phyloP scores from a whole-genome alignment of 371 early-diverging fungal genomes.

The Homolaphlyctis polyrhiza region DNA sequence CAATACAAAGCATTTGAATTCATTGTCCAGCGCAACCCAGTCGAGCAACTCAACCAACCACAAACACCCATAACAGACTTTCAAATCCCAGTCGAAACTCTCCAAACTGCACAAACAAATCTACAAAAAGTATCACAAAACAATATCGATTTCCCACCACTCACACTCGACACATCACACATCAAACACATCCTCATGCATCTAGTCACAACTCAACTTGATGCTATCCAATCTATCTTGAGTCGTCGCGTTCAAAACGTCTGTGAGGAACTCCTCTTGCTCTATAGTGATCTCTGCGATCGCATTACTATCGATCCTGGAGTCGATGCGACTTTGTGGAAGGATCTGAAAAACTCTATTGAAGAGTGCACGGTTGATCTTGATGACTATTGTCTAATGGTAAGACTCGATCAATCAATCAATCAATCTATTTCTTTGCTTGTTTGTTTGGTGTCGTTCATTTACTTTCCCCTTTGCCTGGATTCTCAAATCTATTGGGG shows the following conservation, averaged over 20 bases:
- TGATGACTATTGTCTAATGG: no score
- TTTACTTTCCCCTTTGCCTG: no score
- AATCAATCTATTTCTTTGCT: no score
- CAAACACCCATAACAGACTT: slow-evolving; percentile 6
- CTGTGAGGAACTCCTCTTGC: slow-evolving; percentile 9
- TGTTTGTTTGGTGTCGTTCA: no score
- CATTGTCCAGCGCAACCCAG: slow-evolving; percentile 10
- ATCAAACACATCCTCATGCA: slow-evolving; percentile 12
- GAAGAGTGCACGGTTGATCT: slow-evolving; percentile 6
- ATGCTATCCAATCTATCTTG: slow-evolving; percentile 1
- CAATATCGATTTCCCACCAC: slow-evolving; percentile 13
- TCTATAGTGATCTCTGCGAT: slow-evolving; percentile 11
- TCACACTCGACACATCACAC: slow-evolving; percentile 15
- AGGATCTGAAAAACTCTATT: slow-evolving; percentile 11
- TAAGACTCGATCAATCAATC: no score
- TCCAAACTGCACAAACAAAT: background rate
- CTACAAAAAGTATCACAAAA: slow-evolving; percentile 8
- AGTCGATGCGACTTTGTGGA: slow-evolving; percentile 14
- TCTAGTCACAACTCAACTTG: background rate
- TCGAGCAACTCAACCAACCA: background rate
- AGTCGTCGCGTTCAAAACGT: slow-evolving; percentile 2
- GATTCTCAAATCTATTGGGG: no score
- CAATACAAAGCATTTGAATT: slow-evolving; percentile 16
- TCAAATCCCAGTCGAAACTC: slow-evolving; percentile 3
- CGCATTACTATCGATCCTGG: slow-evolving; percentile 19